Evolutionary conservation across 495 filamentous ascomycete genomes (phyloP).

Genomic region (Peziza echinospora): DNA sequence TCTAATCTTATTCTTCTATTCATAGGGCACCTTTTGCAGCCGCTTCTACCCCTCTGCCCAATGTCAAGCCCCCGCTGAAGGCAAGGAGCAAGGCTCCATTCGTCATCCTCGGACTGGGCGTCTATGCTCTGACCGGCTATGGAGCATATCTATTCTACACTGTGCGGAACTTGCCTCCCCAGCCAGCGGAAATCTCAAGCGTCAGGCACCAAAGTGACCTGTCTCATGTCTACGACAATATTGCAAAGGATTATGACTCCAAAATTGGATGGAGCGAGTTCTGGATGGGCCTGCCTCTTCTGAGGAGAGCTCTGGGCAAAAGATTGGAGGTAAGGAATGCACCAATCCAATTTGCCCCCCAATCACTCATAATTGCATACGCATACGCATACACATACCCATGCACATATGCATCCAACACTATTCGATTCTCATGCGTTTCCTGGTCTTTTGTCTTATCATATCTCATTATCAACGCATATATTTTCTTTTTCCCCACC

Average conservation of each 20-base stretch:
- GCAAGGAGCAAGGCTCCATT: slow-evolving; percentile 8
- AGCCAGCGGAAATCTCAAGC: slow-evolving; percentile 18
- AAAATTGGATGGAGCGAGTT: slow-evolving; percentile 44
- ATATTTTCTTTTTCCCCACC: no score
- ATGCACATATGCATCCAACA: no score
- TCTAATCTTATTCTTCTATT: no score
- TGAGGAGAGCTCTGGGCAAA: slow-evolving; percentile 38
- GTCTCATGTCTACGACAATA: slow-evolving; percentile 34
- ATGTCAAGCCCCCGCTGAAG: slow-evolving; percentile 1
- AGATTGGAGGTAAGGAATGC: slow-evolving; percentile 27
- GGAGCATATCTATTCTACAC: slow-evolving; percentile 31
- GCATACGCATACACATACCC: no score
- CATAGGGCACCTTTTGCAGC: not conserved
- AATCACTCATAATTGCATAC: not conserved
- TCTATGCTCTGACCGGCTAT: slow-evolving; percentile 30
- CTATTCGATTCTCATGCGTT: no score
- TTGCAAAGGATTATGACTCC: slow-evolving; percentile 38
- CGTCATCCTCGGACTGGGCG: slow-evolving; percentile 22
- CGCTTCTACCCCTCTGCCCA: not conserved
- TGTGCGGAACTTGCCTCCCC: slow-evolving; percentile 17
- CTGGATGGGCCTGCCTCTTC: slow-evolving; percentile 37
- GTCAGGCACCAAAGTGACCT: slow-evolving; percentile 28
- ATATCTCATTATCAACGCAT: no score
- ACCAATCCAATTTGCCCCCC: no score
- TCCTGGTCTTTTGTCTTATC: no score